phyloP scores from a whole-genome alignment of 805 yeast species.

The Wickerhamomyces silvicola region DNA sequence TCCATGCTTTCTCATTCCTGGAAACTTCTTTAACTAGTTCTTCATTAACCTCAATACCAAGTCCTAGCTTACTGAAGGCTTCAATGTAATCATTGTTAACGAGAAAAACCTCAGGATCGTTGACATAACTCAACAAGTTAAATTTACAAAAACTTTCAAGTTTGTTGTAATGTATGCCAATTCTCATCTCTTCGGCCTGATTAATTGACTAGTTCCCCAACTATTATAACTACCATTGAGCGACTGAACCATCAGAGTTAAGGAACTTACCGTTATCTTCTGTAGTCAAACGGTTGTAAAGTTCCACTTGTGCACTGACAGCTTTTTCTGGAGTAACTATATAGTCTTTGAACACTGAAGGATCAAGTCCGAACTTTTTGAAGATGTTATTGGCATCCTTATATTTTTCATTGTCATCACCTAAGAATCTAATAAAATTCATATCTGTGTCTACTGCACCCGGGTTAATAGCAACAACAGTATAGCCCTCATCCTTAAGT shows the following conservation, averaged over 20 bases:
- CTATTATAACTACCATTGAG: too few relatives aligned
- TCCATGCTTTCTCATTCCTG: constrained; percentile 1
- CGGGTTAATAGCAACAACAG: constrained; percentile 28
- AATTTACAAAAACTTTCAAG: background rate
- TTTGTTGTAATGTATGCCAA: constrained; percentile 1
- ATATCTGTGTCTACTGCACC: constrained; percentile 30
- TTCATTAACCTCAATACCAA: constrained; percentile 1
- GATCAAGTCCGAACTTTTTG: too few relatives aligned
- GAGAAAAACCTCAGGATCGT: background rate
- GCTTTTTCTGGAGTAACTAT: constrained; percentile 18
- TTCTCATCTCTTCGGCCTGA: constrained; percentile 1
- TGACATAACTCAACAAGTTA: background rate
- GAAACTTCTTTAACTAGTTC: background rate
- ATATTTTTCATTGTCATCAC: constrained; percentile 1
- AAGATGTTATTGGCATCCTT: background rate
- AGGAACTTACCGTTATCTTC: constrained; percentile 21
- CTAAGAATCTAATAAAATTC: constrained; percentile 9
- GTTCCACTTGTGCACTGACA: constrained; percentile 12
- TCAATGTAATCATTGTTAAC: background rate
- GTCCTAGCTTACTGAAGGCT: background rate
- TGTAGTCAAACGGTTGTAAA: constrained; percentile 12
- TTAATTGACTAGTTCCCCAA: too few relatives aligned
- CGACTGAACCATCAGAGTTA: constrained; percentile 15
- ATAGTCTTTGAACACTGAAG: too few relatives aligned
- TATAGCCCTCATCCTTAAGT: constrained; percentile 17